Base-by-base conservation (phyloP, 352 stramenopile species). In the Globisporangium okanoganense region DNA sequence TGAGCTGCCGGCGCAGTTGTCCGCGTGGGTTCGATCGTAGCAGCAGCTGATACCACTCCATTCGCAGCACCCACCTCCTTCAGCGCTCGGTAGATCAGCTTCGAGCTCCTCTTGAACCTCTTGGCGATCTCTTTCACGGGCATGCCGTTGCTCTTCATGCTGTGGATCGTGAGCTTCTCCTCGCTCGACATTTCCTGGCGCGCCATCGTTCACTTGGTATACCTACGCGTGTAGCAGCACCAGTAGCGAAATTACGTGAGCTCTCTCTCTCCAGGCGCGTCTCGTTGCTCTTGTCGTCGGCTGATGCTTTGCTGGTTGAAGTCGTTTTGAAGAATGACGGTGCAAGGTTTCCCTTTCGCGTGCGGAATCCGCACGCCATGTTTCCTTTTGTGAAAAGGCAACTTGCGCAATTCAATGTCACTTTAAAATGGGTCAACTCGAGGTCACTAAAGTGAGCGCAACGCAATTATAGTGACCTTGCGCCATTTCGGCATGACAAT, bases 91-190 rank as follows among this genome's bases (percentile, higher is more conserved):
- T 70, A 77, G 31, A 86, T 71, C 27, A 63, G 75, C 29, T 75
- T 61, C 38, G 68, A 67, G 62, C 76, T 86, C 61, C 75, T 65
- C 49, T 56, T 53, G 29, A 69, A 65, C 31, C 61, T 24, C 55
- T 56, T 61, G 5, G 81, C 72, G 61, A 90, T 79, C 22, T 67
- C 56, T 13, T 56, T 43, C 16, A 81, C 67, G 0, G 64, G 41
- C 58, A 87, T 61, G 22, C 78, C 76, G 22, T 70, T 57, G 7
- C 59, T 60, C 36, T 74, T 67, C 70, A 87, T 67, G 48, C 65
- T 51, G 8, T 75, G 48, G 56, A 90, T 85, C 35, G 55, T 59
- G 20, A 62, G 54, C 12, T 62, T 68, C 56, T 86, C 75, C 24
- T 76, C 67, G 8, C 69, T 59, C 45, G 78, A 54, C 48, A 54